Evolutionary conservation across 2,329 filamentous ascomycete genomes (phyloP), one percentile per base, ranked within the genome.

Genomic region (Arthrocladium fulminans): DNA sequence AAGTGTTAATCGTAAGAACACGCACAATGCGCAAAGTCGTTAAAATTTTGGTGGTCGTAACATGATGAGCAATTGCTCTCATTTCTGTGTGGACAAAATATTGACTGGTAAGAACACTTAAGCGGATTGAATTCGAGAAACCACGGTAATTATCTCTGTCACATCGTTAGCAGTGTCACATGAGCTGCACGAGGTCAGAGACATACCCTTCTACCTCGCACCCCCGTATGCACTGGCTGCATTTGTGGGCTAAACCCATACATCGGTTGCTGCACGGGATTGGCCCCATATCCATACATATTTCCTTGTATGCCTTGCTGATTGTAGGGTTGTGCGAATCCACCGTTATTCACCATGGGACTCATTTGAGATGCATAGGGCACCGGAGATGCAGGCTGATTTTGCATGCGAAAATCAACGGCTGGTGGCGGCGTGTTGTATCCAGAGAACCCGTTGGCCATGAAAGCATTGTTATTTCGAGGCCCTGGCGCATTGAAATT

Each of bases 211-310:
- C 75, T 68, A 67, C 74, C 76, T 60, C 75, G 72, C 58, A 74
- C 71, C 50, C 72, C 72, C 55, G 71, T 73, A 57, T 67, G 66
- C 46, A 66, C 60, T 40, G 65, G 59, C 55, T 71, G 69, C 50
- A 68, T 61, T 39, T 65, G 62, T 43, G 65, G 64, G 47, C 68
- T 66, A 47, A 64, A 69, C 45, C 50, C 56, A 40, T 51, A 57
- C 32, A 51, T 52, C 35, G 59, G 59, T 58, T 71, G 69, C 43
- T 64, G 59, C 54, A 72, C 71, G 60, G 70, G 72, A 53, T 74
- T 72, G 57, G 73, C 69, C 54, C 72, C 69, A 60, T 77, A 77
- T 48, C 72, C 72, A 61, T 77, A 77, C 65, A 73, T 66, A 57
- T 69, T 66, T 40, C 62, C 50, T 24, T 52, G 63, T 60, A 72